Base-by-base conservation (phyloP, 2,329 filamentous ascomycete species). In the Corniculantispora saksenae region DNA sequence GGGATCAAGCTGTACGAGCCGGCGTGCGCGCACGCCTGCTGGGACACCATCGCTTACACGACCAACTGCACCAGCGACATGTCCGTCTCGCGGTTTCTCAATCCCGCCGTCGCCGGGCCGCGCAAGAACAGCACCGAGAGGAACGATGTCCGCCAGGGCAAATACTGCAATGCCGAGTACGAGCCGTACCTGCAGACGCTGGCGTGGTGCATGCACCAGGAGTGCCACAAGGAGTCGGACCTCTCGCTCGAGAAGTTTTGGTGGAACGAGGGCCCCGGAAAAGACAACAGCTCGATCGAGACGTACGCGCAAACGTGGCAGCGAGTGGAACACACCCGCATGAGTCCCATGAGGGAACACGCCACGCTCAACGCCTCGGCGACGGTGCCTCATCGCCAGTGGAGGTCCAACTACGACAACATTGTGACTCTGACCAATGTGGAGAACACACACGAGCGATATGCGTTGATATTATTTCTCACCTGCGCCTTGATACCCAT, bases 21-120 rank as follows among this genome's bases (percentile, higher is more conserved):
- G 1, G 86, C 90, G n/a, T 87, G 83, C 50, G 80, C 82, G 0
- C 89, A 89, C 67, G 88, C 88, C 0, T 82, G 80, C 0, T 86
- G 89, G 67, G 76, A 81, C 73, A 50, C 61, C 40, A 67, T 64
- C 59, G 62, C 62, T 55, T 47, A 61, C 38, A 55, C 40, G 50
- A 61, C 57, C 38, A 65, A 65, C 50, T 56, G 56, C 38, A 61
- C 56, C 8, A 9, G 38, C 57, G 50, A 61, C 38, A 65, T 54
- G 63, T 43, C 51, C 19, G 56, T 50, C 21, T 43, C 66, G 50
- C 47, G 57, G 59, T 54, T 54, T 13, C 45, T 61, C 23, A 65
- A 66, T 17, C 66, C 53, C 3, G 43, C 58, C 23, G 48, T 59
- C 8, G 47, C 55, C n/a, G 45, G 35, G 4, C 45, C 45, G 15